Percentiles rank a stretch among this genome's conserved stretches.
Evolutionary conservation across 106 monocot genomes (phyloP).

Genomic region (Acanthochlamys bracteata): DNA sequence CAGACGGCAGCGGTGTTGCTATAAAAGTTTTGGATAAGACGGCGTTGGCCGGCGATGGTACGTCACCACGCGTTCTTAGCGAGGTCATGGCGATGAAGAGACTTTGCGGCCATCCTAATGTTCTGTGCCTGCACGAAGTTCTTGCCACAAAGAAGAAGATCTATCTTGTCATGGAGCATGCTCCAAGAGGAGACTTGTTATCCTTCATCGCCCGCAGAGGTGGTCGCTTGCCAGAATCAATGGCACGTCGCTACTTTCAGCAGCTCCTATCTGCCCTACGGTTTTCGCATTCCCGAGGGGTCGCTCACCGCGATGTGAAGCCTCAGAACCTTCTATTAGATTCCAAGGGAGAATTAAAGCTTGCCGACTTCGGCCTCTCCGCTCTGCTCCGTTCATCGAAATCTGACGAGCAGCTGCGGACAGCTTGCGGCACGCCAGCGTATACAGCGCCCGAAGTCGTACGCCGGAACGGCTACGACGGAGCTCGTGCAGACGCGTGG

Average conservation of each 20-base stretch:
- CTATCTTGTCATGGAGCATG: slow-evolving; percentile 47
- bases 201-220: slow-evolving; percentile 14
- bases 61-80: slow-evolving; percentile 18
- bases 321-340: slow-evolving; percentile 77
- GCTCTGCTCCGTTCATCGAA: slow-evolving; percentile 44
- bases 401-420: slow-evolving; percentile 45
- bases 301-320: slow-evolving; percentile 82
- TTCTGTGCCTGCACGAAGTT: slow-evolving; percentile 38
- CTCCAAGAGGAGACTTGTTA: slow-evolving; percentile 32
- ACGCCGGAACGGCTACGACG: slow-evolving; percentile 33
- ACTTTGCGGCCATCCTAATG: slow-evolving; percentile 40
- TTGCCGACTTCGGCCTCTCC: slow-evolving; percentile 73
- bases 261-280: slow-evolving; percentile 72
- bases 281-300: slow-evolving; percentile 73
- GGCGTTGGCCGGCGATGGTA: background rate
- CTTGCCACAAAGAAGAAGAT: slow-evolving; percentile 47
- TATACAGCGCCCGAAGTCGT: slow-evolving; percentile 62
- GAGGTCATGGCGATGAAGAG: slow-evolving; percentile 45
- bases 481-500: slow-evolving; percentile 49
- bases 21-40: slow-evolving; percentile 3
- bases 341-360: slow-evolving; percentile 40
- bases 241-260: slow-evolving; percentile 40
- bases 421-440: slow-evolving; percentile 66
- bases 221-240: slow-evolving; percentile 25
- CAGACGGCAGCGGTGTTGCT: slow-evolving; percentile 1